phyloP scores from a whole-genome alignment of 345 rosid genomes.

The rapeseed (Brassica napus) region Da-Ae NC_063450.1:46707001-46707500 shows the following conservation, averaged over 20 bases:
- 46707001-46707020: background rate
- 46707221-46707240: conserved; percentile 78
- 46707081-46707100: conserved; percentile 9
- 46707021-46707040: background rate
- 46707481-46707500: conserved; percentile 61
- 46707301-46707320: conserved; percentile 83
- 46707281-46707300: conserved; percentile 92
- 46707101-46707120: conserved; percentile 16
- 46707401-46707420: conserved; percentile 45
- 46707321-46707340: conserved; percentile 97
- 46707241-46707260: conserved; percentile 86
- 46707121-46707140: conserved; percentile 8
- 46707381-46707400: conserved; percentile 3
- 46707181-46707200: conserved; percentile 1
- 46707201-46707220: conserved; percentile 76
- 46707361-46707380: conserved; percentile 30
- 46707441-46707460: conserved; percentile 88
- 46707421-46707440: conserved; percentile 91
- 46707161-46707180: conserved; percentile 1
- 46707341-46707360: conserved; percentile 45
- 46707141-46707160: background rate
- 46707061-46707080: conserved; percentile 12
- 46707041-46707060: background rate
- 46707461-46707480: conserved; percentile 87
- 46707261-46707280: conserved; percentile 91